Evolutionary conservation across 164 flowering plant genomes (phyloP).

Genomic region (Umbilicus rupestris): DNA sequence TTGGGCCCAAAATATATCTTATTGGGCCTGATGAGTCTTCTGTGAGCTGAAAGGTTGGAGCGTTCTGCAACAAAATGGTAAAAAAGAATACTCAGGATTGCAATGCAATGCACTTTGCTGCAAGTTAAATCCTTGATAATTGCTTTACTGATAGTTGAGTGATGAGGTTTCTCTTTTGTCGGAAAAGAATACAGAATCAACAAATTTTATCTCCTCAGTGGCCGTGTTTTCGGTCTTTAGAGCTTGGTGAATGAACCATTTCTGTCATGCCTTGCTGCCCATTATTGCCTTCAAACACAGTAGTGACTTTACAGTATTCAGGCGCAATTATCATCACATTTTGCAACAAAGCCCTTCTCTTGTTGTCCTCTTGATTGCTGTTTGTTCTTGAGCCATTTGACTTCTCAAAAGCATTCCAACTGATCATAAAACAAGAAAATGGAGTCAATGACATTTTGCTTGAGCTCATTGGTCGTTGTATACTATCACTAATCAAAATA

Average conservation of each 20-base stretch:
- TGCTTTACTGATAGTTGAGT: too few relatives aligned
- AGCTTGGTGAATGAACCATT: slow-evolving; percentile 14
- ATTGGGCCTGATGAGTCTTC: too few relatives aligned
- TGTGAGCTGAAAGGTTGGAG: too few relatives aligned
- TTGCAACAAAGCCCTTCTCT: slow-evolving; percentile 46
- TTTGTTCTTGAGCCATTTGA: slow-evolving; percentile 54
- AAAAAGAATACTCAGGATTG: too few relatives aligned
- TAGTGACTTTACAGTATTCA: slow-evolving; percentile 48
- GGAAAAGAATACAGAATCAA: slow-evolving; percentile 52
- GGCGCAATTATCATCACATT: slow-evolving; percentile 68
- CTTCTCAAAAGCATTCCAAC: slow-evolving; percentile 67
- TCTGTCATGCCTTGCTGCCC: slow-evolving; percentile 15
- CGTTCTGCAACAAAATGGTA: too few relatives aligned
- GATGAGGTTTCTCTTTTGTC: slow-evolving; percentile 19
- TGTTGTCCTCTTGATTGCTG: slow-evolving; percentile 48
- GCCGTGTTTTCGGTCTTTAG: slow-evolving; percentile 9
- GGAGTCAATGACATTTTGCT: not conserved
- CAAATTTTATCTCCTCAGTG: slow-evolving; percentile 30
- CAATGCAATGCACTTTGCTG: too few relatives aligned
- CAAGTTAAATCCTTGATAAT: too few relatives aligned
- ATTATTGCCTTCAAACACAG: slow-evolving; percentile 44
- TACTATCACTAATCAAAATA: not conserved
- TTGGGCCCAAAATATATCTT: too few relatives aligned
- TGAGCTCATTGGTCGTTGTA: not conserved
- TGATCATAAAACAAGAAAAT: slow-evolving; percentile 15